phyloP scores from a whole-genome alignment of 2,329 filamentous ascomycete genomes.

The Diplodia sapinea region DNA sequence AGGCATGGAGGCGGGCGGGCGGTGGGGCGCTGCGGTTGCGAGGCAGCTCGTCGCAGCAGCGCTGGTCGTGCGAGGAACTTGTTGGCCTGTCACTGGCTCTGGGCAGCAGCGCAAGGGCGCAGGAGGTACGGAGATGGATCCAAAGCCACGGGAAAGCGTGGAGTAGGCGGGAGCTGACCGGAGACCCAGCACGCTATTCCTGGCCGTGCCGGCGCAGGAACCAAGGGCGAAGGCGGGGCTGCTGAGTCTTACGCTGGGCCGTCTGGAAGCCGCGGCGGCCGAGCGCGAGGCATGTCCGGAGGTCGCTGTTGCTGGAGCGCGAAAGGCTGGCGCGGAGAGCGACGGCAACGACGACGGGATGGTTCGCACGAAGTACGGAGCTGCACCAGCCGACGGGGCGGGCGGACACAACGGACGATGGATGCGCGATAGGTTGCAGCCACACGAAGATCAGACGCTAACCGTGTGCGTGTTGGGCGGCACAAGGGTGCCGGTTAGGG shows the following conservation, averaged over 20 bases:
- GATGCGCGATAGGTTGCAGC: constrained; percentile 11
- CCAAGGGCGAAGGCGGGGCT: constrained; percentile 21
- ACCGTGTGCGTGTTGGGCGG: not conserved
- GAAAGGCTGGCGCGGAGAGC: not conserved
- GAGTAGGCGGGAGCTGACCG: constrained; percentile 8
- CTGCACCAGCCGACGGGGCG: not conserved
- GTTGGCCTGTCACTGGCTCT: constrained; percentile 15
- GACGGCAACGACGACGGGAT: not conserved
- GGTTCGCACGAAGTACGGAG: constrained; percentile 3
- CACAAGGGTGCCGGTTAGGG: not conserved
- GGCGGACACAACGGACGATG: not conserved
- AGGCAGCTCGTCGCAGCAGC: constrained; percentile 14
- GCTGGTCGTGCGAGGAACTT: constrained; percentile 17
- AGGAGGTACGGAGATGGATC: not conserved
- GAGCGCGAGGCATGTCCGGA: not conserved
- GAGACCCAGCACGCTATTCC: constrained; percentile 1
- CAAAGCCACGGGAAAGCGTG: constrained; percentile 14
- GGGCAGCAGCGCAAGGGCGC: constrained; percentile 10
- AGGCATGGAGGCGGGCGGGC: constrained; percentile 10
- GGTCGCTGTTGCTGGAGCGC: not conserved
- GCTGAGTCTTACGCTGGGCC: constrained; percentile 7
- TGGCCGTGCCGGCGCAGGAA: constrained; percentile 18
- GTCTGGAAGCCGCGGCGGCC: no score
- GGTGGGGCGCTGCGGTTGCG: constrained; percentile 6
- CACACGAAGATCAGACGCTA: not conserved